Base-by-base conservation (phyloP, 192 early-diverging fungal species). In the Globomyces pollinis-pini region DNA sequence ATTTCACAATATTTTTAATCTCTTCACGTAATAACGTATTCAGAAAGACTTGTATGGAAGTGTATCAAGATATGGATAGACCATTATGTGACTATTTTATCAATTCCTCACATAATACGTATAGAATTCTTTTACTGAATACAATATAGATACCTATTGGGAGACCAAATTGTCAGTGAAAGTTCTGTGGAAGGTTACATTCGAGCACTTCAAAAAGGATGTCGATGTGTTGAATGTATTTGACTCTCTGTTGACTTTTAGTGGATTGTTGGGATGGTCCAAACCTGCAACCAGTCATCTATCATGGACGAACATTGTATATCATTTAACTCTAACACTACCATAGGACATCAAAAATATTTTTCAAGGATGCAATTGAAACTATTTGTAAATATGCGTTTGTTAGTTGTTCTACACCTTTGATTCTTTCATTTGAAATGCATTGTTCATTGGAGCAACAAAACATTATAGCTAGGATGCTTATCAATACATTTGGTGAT, bases 181-280 rank as follows among this genome's bases (percentile, higher is more conserved):
- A 79, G 84, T 11, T 87, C 88, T 1, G 86, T 93, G 1, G 91
- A 94, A 62, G 85, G 84, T 5, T 96, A 96, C 61, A 88, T 94
- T 38, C 73, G 89, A 18, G 89, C 88, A 11, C 69, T 96, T 42
- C 86, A 88, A 62, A 70, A 79, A 9, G 93, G 93, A 9, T 93
- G 91, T 60, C 80, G 90, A 24, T 94, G 91, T 68, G 74, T 94
- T n/a, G 91, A 94, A 70, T n/a, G n/a, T n/a, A n/a, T n/a, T n/a
- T n/a, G n/a, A n/a, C n/a, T n/a, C n/a, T n/a, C n/a, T n/a, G n/a
- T n/a, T n/a, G n/a, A n/a, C n/a, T n/a, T n/a, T n/a, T n/a, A n/a
- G 62, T 94, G 42, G 93, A 96, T 68, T 89, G 88, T 60, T 94
- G 89, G 81, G 91, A 96, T 71, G 90, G 91, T 0, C 67, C 84